A percentile compares a stretch with the other conserved stretches of the same genome.
Evolutionary conservation across 164 flowering plant genomes (phyloP).

Genomic region (Warburgia ugandensis): DNA sequence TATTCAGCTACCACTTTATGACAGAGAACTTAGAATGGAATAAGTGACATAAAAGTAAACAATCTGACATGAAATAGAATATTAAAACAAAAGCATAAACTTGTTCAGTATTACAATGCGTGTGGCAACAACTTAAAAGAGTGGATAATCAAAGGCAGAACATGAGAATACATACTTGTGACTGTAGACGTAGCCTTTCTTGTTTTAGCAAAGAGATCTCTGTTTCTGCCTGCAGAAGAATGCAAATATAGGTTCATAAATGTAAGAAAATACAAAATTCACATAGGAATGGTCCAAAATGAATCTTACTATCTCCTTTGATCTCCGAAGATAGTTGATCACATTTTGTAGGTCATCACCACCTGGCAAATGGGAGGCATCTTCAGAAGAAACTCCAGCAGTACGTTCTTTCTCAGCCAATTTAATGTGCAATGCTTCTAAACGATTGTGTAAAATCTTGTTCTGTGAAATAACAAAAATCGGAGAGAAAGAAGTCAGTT

Average conservation of each 20-base stretch:
- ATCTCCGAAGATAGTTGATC: conserved; percentile 63
- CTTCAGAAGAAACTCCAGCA: conserved; percentile 35
- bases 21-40: too few species aligned
- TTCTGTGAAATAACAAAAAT: conserved; percentile 51
- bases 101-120: too few species aligned
- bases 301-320: conserved; percentile 71
- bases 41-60: too few species aligned
- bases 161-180: conserved; percentile 75
- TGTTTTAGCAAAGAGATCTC: conserved; percentile 83
- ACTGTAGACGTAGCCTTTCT: conserved; percentile 74
- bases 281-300: neutral
- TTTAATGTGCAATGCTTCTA: conserved; percentile 84
- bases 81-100: too few species aligned
- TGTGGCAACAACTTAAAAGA: too few species aligned
- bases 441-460: conserved; percentile 57
- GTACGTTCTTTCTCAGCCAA: conserved; percentile 62
- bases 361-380: conserved; percentile 21
- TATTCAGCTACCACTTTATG: too few species aligned
- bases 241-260: neutral
- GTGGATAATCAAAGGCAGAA: too few species aligned
- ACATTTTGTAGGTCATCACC: conserved; percentile 71
- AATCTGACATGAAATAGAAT: too few species aligned
- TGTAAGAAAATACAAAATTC: neutral
- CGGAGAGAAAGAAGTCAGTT: too few species aligned
- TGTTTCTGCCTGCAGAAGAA: conserved; percentile 63